Evolutionary conservation across 192 early-diverging fungal species (phyloP), one percentile per base, ranked within the genome.

Genomic region (Coemansia sp.): DNA sequence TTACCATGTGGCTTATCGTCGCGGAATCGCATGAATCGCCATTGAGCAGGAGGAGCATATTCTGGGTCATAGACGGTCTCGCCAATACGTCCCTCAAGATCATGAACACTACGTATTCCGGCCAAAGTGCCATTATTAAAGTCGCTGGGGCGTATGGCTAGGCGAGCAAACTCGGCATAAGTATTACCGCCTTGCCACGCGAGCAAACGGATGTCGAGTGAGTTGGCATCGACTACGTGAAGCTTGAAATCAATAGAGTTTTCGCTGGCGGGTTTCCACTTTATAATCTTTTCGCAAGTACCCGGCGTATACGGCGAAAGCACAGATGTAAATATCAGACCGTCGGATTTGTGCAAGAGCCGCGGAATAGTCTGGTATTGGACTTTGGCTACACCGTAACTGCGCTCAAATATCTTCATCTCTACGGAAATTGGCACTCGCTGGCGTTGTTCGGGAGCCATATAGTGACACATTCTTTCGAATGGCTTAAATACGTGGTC

Each of bases 191-290:
- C 87, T 9, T 76, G 60, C 88, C 87, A 89, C 28, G 85, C 77
- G 5, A 68, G 33, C 28, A 94, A 68, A 11, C 72, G 30, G 43
- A 93, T 78, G 16, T 78, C 62, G 2, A 86, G 87, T 42, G 64
- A 72, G 32, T 73, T 80, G 43, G 44, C 8, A 68, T 68, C 26
- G 71, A 62, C 30, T 8, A 89, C 46, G 9, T 67, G 44, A n/a
- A 93, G 60, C 55, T 76, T 79, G 30, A 95, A 92, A 64, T 95
- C 93, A 10, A 93, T 77, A 0, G 92, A 92, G 68, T 94, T 95
- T 58, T 93, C 92, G 67, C 86, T 77, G 9, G 91, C 86, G 16
- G 93, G 91, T 67, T 94, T 95, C 93, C 93, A 95, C 76, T 95
- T 95, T 59, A 94, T 70, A 74, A 92, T 94, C 38, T 49, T 49